Evolutionary conservation across 805 yeast species (phyloP).

Genomic region (Blastobotrys terrestris): DNA sequence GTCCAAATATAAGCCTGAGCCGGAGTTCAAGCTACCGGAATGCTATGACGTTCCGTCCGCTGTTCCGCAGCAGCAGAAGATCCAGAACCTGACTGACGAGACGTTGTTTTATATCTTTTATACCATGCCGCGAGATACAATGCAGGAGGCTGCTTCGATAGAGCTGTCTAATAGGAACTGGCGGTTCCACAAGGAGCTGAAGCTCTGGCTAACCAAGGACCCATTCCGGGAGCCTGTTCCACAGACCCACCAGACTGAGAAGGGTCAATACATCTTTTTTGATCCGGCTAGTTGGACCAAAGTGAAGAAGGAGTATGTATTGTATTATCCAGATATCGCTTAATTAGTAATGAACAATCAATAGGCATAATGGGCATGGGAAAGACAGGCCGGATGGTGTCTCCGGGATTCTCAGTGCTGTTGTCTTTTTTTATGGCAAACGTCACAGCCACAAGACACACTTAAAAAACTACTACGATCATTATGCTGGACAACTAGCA

Average conservation of each 20-base stretch:
- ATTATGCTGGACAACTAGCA: no score
- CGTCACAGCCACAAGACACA: no score
- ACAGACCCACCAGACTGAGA: constrained; percentile 78
- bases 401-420: no score
- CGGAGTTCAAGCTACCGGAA: constrained; percentile 62
- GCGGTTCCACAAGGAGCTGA: constrained; percentile 93
- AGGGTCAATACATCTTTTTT: constrained; percentile 89
- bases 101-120: constrained; percentile 90
- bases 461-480: no score
- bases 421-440: no score
- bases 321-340: constrained; percentile 58
- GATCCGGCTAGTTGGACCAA: constrained; percentile 96
- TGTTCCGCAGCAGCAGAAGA: constrained; percentile 39
- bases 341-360: constrained; percentile 22
- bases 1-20: constrained; percentile 83
- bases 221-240: constrained; percentile 80
- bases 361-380: no score
- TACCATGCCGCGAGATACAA: constrained; percentile 83
- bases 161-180: constrained; percentile 90
- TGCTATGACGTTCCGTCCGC: constrained; percentile 42
- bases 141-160: constrained; percentile 90
- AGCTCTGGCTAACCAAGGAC: constrained; percentile 95
- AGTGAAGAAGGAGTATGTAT: constrained; percentile 64
- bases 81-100: constrained; percentile 67
- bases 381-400: no score